Evolutionary conservation across 202 grass and related monocot genomes (phyloP), one percentile per base, ranked within the genome.

Genomic region (Schoenoplectus triqueter): DNA sequence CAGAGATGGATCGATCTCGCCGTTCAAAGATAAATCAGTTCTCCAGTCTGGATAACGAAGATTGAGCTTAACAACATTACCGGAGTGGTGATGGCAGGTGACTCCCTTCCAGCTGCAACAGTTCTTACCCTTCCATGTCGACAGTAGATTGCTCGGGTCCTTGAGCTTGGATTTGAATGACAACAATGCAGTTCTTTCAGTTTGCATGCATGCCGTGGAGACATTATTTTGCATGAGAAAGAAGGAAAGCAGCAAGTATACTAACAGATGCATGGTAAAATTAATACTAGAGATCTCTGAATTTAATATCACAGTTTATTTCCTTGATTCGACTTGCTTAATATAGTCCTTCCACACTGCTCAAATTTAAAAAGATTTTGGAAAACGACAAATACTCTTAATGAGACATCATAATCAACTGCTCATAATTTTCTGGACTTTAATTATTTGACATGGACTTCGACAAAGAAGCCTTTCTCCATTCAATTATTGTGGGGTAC

Each of bases 61-160:
- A 3, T 17, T 3, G 54, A 93, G 75, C 69, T 68, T 14, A 3
- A 88, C 2, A 46, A 89, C 81, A 50, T 83, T 86, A 55, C 81
- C 70, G 0, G 86, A 86, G 1, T 66, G n/a, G 67, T 86, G 87
- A 76, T 62, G 84, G 81, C 91, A 93, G 1, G 10, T 1, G 19
- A 93, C 21, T 15, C 84, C 86, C 41, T 15, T 78, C 91, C 91
- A 93, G 1, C 0, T 54, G 62, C 88, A 90, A 79, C 85, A 93
- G 1, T 83, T 80, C 13, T 64, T 2, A 5, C 56, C 88, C 47
- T 44, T 59, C 91, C 91, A 93, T 2, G 91, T 85, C 5, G 64
- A 71, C 3, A 93, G 79, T 6, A 51, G 60, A 22, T 69, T 50
- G 6, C 0, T 2, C 0, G 91, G 86, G 6, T 90, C 84, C 40